Evolutionary conservation across 495 filamentous ascomycete species (phyloP), one percentile per base, ranked within the genome.

Genomic region (Penicillium waksmanii): DNA sequence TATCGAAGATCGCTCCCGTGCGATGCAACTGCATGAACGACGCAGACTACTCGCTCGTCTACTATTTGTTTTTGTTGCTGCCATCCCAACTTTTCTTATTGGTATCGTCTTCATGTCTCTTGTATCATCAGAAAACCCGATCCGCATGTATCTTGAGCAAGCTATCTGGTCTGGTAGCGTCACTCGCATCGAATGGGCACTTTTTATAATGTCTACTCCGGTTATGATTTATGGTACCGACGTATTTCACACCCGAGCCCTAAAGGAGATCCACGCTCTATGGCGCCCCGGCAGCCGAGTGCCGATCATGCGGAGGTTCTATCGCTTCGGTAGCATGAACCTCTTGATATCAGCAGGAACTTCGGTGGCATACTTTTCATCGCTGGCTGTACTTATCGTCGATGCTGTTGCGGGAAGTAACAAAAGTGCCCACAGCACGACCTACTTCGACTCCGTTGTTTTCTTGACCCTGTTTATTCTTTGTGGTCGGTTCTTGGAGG

Each of bases 301-400:
- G 3, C 93, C 93, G 0, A 67, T 96, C 10, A 65, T 90, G 19
- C 83, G 87, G 56, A 79, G 95, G 17, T 93, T 98, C 63, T 94
- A 93, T 63, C 86, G 91, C 13, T 98, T 98, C 64, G 94, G 94
- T 13, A 97, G 93, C 74, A 98, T 98, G 94, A 96, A 97, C 66
- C 86, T 95, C 70, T 81, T 98, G 57, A 90, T 98, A 65, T 96
- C 90, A 10, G 78, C 94, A 13, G 94, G 95, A 9, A 96, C 95
- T 1, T 85, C 85, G 5, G 90, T 97, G 48, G 94, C 94, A 1
- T 98, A 97, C 66, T 78, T 96, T 64, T 84, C 91, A 0, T 96
- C 92, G 0, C 74, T 97, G 50, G 90, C 87, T 9, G 84, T 95
- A 52, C 80, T 98, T 56, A 87, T 89, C 23, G 82, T 89, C 42